Percentiles rank a stretch among this genome's conserved stretches.
Evolutionary conservation across 2,329 filamentous ascomycete genomes (phyloP).

Genomic region (Claviceps sp.): DNA sequence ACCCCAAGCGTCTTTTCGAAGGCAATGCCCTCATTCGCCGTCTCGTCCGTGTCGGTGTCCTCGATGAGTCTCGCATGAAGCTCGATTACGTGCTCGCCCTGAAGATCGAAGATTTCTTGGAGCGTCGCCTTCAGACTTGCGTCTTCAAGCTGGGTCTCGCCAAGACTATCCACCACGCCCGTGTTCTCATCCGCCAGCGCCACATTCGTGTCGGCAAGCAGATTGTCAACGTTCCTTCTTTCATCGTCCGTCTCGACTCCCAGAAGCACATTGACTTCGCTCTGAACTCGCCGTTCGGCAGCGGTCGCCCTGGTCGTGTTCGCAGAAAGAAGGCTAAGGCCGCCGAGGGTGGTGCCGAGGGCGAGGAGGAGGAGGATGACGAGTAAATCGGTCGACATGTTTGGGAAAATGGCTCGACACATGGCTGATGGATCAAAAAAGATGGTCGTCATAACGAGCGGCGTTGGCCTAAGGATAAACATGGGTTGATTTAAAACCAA

Average conservation of each 20-base stretch:
- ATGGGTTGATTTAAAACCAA: conserved; percentile 27
- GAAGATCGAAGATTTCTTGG: conserved; percentile 99
- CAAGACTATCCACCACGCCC: conserved; percentile 99
- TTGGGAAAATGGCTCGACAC: conserved; percentile 18
- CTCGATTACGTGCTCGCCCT: conserved; percentile 99
- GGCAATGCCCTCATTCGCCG: conserved; percentile 99
- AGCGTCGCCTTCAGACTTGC: conserved; percentile 98
- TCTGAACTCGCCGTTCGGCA: conserved; percentile 93
- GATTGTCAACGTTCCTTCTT: conserved; percentile 99
- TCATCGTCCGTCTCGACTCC: conserved; percentile 98
- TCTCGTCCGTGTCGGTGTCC: conserved; percentile 98
- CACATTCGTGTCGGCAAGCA: conserved; percentile 99
- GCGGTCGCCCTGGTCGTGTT: conserved; percentile 92
- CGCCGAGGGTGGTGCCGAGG: conserved; percentile 71
- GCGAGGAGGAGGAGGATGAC: conserved; percentile 78
- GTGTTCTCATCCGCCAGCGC: conserved; percentile 98
- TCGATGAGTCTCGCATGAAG: conserved; percentile 99
- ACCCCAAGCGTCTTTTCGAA: conserved; percentile 99
- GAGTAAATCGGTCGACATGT: conserved; percentile 35
- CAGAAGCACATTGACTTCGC: conserved; percentile 99
- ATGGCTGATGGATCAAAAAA: conserved; percentile 24
- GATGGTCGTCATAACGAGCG: conserved; percentile 33
- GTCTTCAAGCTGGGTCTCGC: conserved; percentile 99
- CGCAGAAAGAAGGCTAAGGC: conserved; percentile 99
- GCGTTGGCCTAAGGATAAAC: conserved; percentile 37